These are phyloP conservation scores for Prunus davidiana DNA, from an alignment of 306 rosid genomes.

Conservation along the genomic window DNA sequence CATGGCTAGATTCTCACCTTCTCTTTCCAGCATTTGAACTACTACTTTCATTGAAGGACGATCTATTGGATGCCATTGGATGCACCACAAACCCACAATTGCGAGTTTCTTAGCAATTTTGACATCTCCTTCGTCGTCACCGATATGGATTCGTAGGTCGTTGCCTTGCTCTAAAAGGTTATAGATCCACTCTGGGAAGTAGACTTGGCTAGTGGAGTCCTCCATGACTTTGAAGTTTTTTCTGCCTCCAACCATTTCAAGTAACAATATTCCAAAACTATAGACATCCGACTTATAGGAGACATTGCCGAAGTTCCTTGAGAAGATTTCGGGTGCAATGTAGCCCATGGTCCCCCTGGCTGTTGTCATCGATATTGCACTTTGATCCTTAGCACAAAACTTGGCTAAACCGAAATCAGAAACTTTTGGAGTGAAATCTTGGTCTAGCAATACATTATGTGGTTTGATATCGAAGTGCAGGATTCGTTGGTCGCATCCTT, in stretches of 20 bases:
- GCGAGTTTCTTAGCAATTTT: too few species aligned
- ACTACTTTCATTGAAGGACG: too few species aligned
- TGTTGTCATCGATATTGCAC: slow-evolving; percentile 29
- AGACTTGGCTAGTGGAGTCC: not conserved
- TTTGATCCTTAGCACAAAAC: slow-evolving; percentile 34
- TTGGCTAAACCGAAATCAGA: slow-evolving; percentile 38
- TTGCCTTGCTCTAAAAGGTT: too few species aligned
- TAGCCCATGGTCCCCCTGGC: slow-evolving; percentile 37
- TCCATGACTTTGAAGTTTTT: not conserved
- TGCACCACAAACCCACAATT: too few species aligned
- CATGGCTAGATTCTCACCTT: too few species aligned
- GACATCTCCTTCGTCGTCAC: too few species aligned
- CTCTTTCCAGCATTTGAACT: too few species aligned
- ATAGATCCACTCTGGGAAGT: too few species aligned
- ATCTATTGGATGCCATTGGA: too few species aligned
- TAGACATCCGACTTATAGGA: slow-evolving; percentile 27
- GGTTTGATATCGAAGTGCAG: slow-evolving; percentile 42
- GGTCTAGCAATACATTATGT: slow-evolving; percentile 30
- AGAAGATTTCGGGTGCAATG: slow-evolving; percentile 35
- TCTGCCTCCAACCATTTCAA: slow-evolving; percentile 33
- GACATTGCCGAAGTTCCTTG: slow-evolving; percentile 29
- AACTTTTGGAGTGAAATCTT: slow-evolving; percentile 25
- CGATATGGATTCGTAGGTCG: too few species aligned
- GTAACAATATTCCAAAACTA: slow-evolving; percentile 30
- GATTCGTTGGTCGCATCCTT: slow-evolving; percentile 25